Evolutionary conservation across 2,329 filamentous ascomycete species (phyloP).

Genomic region (Phialocephala subalpina): DNA sequence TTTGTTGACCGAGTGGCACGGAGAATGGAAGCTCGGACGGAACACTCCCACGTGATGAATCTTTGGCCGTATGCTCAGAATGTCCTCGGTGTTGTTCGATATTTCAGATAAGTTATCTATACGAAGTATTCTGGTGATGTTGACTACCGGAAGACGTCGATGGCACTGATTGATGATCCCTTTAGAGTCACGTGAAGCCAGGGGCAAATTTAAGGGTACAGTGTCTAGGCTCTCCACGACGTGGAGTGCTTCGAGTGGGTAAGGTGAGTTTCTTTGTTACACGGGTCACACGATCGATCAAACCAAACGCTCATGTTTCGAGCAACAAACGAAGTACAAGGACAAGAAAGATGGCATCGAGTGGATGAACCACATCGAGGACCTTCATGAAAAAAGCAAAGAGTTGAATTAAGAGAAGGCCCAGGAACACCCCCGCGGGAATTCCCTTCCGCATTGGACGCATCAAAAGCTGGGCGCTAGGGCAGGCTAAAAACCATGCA

Average conservation of each 20-base stretch:
- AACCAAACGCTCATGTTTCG: neutral
- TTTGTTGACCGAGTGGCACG: neutral
- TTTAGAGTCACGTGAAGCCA: no score
- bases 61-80: neutral
- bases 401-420: neutral
- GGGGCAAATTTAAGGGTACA: no score
- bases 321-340: neutral
- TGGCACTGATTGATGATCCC: no score
- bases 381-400: neutral
- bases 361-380: neutral
- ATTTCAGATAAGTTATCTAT: no score
- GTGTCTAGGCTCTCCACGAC: no score
- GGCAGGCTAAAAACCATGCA: slow-evolving; percentile 3
- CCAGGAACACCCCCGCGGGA: neutral
- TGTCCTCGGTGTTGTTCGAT: neutral
- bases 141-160: no score
- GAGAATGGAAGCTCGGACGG: neutral
- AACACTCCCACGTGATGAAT: neutral
- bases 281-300: neutral
- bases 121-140: no score
- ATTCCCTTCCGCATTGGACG: neutral
- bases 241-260: no score
- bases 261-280: no score
- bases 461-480: neutral
- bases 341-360: neutral